Evolutionary conservation across 2,329 filamentous ascomycete genomes (phyloP).

Genomic region (Fusarium burgessii): DNA sequence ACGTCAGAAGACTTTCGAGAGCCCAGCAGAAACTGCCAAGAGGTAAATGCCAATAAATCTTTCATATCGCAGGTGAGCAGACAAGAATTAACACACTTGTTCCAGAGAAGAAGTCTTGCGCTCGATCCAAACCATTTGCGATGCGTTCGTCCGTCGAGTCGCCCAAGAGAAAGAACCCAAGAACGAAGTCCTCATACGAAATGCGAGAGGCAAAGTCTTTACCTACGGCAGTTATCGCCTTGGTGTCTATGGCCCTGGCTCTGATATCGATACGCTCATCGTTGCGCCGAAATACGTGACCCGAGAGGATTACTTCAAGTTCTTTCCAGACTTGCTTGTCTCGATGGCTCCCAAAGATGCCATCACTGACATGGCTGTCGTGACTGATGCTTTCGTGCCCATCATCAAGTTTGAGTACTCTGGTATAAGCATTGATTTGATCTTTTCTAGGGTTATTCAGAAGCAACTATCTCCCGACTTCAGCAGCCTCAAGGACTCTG

Average conservation of each 20-base stretch:
- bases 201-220: constrained; percentile 91
- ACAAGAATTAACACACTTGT: constrained; percentile 15
- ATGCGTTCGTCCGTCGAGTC: constrained; percentile 88
- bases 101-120: constrained; percentile 69
- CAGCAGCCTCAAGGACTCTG: constrained; percentile 83
- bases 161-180: constrained; percentile 77
- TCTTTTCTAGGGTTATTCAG: constrained; percentile 81
- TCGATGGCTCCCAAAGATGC: constrained; percentile 81
- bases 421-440: constrained; percentile 94
- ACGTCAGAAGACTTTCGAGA: constrained; percentile 91
- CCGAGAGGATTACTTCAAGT: constrained; percentile 90
- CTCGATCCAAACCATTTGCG: constrained; percentile 81
- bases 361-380: constrained; percentile 85
- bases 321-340: constrained; percentile 84
- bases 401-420: constrained; percentile 97
- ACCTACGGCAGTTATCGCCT: constrained; percentile 96
- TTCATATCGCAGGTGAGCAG: neutral
- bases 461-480: constrained; percentile 75
- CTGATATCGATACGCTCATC: constrained; percentile 97
- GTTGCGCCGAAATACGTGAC: constrained; percentile 90
- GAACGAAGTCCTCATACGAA: constrained; percentile 81
- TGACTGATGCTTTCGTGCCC: constrained; percentile 91
- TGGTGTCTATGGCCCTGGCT: constrained; percentile 93
- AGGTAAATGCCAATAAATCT: constrained; percentile 64
- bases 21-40: constrained; percentile 82